Percentiles rank a stretch among this genome's conserved stretches.
These are phyloP conservation scores for Pugionium cornutum DNA, from an alignment of 345 rosid species.

Conservation along the genomic window DNA sequence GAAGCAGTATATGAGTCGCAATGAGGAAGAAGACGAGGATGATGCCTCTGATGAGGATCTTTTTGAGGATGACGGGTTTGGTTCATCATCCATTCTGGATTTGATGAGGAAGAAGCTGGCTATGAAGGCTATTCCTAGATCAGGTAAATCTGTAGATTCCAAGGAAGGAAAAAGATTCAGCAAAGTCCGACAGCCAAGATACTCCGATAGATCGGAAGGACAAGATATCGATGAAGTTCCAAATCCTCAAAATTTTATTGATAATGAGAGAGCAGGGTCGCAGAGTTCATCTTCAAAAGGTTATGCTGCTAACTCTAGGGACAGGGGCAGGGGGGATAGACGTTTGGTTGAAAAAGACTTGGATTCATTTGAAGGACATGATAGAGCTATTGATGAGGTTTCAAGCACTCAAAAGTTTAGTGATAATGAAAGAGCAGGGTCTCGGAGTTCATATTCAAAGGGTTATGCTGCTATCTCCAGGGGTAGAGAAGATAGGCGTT, in stretches of 20 bases:
- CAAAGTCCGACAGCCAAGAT: conserved; percentile 17
- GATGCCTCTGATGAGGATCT: conserved; percentile 2
- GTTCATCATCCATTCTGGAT: conserved; percentile 40
- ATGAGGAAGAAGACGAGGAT: conserved; percentile 35
- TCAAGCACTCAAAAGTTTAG: conserved; percentile 18
- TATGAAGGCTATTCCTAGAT: conserved; percentile 32
- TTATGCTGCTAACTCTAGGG: conserved; percentile 50
- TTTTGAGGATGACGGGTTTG: conserved; percentile 29
- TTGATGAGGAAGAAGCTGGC: conserved; percentile 37
- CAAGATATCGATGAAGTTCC: conserved; percentile 15
- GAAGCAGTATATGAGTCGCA: conserved; percentile 35
- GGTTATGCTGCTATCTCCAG: conserved; percentile 47
- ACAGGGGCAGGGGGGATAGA: conserved; percentile 48
- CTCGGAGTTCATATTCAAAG: conserved; percentile 31
- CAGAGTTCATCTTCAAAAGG: conserved; percentile 40
- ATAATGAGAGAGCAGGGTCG: conserved; percentile 32
- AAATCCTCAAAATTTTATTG: conserved; percentile 3
- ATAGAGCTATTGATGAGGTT: conserved; percentile 22
- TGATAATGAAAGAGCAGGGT: conserved; percentile 37
- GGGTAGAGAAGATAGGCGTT: conserved; percentile 62
- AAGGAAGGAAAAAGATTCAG: conserved; percentile 19
- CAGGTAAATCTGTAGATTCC: conserved; percentile 26
- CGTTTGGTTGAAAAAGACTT: conserved; percentile 27
- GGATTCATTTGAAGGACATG: conserved; percentile 4
- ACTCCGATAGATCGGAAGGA: conserved; percentile 8